Evolutionary conservation across 2,329 filamentous ascomycete genomes (phyloP), one percentile per base, ranked within the genome.

Genomic region (Metarhizium rileyi): DNA sequence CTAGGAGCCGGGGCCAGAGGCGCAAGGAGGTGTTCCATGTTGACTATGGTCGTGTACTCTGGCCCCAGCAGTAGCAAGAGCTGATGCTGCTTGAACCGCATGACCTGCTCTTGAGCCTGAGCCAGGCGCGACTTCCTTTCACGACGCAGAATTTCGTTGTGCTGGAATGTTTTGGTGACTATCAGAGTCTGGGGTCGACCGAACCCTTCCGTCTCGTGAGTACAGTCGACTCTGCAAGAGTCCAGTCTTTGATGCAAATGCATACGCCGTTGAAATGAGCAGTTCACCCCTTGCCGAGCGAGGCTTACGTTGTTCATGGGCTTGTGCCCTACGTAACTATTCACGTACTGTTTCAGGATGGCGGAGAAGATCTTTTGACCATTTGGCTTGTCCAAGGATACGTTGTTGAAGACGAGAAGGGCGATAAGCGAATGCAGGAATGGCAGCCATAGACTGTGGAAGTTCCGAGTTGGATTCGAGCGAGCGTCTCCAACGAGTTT

Each of bases 361-460:
- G 40, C 43, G 1, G 55, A 51, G 20, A 60, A 64, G 14, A 66
- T 50, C 7, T 53, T 22, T 20, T 55, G 58, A 50, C 60, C 66
- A 12, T 18, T 46, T 7, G 53, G 50, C 0, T 47, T 49, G 10
- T 48, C 44, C 5, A 61, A 47, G 0, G 54, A 30, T 2, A 55
- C 46, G 1, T 47, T 20, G 4, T 48, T 38, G 14, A 47, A 41
- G 6, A 50, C 45, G 25, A 63, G 50, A 4, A 51, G 5, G 6
- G 20, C 4, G 0, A 59, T 22, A 4, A 66, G 50, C 4, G 45
- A 42, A 16, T 44, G 56, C 2, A 68, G 50, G 9, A 66, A 56
- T 1, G 62, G 63, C 2, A 67, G 41, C 66, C 66, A 68, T 1
- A 65, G 35, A 2, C 3, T 10, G 2, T 53, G n/a, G 35, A 14